Evolutionary conservation across 768 basidiomycete species (phyloP).

Genomic region (Lactarius pseudohatsudake): DNA sequence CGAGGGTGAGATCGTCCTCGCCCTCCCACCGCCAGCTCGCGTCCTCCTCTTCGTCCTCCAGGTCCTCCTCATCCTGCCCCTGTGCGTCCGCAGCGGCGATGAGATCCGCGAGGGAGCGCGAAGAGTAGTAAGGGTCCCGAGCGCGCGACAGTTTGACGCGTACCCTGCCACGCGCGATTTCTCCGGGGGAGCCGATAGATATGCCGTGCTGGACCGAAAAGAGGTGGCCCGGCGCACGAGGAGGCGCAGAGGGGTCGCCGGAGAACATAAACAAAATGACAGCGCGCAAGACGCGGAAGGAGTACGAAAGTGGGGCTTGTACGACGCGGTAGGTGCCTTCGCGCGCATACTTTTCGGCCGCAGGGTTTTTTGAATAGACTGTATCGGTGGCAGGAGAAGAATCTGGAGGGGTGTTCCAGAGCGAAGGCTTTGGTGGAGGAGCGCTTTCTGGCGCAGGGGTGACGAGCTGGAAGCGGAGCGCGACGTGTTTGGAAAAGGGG

Average conservation of each 20-base stretch:
- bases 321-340: constrained; percentile 63
- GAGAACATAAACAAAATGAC: constrained; percentile 63
- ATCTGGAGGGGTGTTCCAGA: constrained; percentile 11
- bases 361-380: not conserved
- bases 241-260: constrained; percentile 28
- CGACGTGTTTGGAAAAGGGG: constrained; percentile 58
- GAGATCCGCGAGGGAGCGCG: constrained; percentile 34
- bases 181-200: constrained; percentile 47
- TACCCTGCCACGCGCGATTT: constrained; percentile 44
- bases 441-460: constrained; percentile 34
- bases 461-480: constrained; percentile 62
- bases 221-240: constrained; percentile 43
- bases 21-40: constrained; percentile 63
- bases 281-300: constrained; percentile 61
- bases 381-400: constrained; percentile 4
- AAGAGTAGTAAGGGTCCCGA: constrained; percentile 34
- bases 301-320: constrained; percentile 70
- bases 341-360: constrained; percentile 27
- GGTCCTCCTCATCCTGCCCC: constrained; percentile 20
- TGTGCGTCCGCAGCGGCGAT: constrained; percentile 20
- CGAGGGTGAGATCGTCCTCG: constrained; percentile 64
- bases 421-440: constrained; percentile 13
- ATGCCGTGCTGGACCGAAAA: constrained; percentile 60
- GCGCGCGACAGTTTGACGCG: constrained; percentile 35
- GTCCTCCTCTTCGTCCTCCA: constrained; percentile 35